These are phyloP conservation scores for Volvariella volvacea DNA, from an alignment of 1,284 basidiomycete species.

Conservation along the genomic window DNA sequence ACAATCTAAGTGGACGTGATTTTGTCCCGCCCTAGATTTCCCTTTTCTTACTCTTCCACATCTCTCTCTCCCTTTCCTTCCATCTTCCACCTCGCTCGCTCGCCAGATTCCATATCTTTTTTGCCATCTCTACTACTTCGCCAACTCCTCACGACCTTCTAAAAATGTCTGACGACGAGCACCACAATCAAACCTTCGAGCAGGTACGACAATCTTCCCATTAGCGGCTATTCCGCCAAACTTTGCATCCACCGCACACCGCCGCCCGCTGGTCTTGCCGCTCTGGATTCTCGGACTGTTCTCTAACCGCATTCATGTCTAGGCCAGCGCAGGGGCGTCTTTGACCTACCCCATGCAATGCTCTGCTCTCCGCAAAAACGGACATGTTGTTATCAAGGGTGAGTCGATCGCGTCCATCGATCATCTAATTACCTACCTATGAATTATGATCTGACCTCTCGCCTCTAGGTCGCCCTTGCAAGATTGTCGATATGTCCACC, in stretches of 20 bases:
- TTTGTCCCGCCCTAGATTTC: slow-evolving; percentile 4
- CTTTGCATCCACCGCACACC: slow-evolving; percentile 1
- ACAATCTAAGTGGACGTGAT: background rate
- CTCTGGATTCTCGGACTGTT: slow-evolving; percentile 9
- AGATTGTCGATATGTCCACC: slow-evolving; percentile 99
- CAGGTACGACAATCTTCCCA: slow-evolving; percentile 33
- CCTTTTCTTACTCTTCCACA: slow-evolving; percentile 10
- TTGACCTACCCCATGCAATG: slow-evolving; percentile 94
- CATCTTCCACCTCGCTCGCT: slow-evolving; percentile 13
- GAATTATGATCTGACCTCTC: slow-evolving; percentile 6
- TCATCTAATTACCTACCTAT: slow-evolving; percentile 9
- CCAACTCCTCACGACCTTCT: slow-evolving; percentile 10
- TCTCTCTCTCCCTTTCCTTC: slow-evolving; percentile 15
- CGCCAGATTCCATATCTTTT: slow-evolving; percentile 6
- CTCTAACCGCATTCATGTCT: slow-evolving; percentile 5
- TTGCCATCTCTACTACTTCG: slow-evolving; percentile 10
- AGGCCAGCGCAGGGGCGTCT: slow-evolving; percentile 81
- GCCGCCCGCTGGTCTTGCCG: slow-evolving; percentile 11
- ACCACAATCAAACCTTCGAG: slow-evolving; percentile 89
- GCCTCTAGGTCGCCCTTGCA: slow-evolving; percentile 83
- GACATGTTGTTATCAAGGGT: slow-evolving; percentile 98
- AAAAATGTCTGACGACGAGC: slow-evolving; percentile 87
- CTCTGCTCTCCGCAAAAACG: slow-evolving; percentile 92
- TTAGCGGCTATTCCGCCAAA: background rate
- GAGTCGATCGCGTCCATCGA: slow-evolving; percentile 8